Conservation (phyloP, 2,329 filamentous ascomycete species). For the Colletotrichum echinochloae region DNA sequence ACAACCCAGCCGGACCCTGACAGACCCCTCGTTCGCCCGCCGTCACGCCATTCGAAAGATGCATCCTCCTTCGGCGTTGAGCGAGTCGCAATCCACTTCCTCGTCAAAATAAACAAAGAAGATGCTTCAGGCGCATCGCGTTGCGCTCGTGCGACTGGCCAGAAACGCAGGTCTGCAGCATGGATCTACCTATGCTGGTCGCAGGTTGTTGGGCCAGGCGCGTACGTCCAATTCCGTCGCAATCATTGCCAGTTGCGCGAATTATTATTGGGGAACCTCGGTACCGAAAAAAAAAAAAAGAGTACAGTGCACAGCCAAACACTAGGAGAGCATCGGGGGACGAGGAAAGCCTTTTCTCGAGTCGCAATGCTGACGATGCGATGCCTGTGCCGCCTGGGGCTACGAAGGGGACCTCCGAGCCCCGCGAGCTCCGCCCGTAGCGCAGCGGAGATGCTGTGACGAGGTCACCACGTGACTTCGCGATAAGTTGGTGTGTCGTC, state of each 20-base stretch:
- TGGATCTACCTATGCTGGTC: slow-evolving; percentile 25
- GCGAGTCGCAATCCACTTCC: slow-evolving; percentile 24
- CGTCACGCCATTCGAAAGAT: slow-evolving; percentile 19
- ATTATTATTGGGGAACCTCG: neutral
- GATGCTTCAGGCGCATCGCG: slow-evolving; percentile 37
- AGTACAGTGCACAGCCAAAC: slow-evolving; percentile 4
- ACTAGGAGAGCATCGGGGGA: slow-evolving; percentile 6
- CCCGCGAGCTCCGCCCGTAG: neutral
- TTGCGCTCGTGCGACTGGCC: slow-evolving; percentile 39
- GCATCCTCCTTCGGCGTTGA: slow-evolving; percentile 1
- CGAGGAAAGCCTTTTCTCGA: slow-evolving; percentile 5
- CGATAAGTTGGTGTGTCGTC: slow-evolving; percentile 6
- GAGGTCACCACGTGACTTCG: slow-evolving; percentile 18
- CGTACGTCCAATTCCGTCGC: slow-evolving; percentile 33
- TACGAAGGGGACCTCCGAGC: neutral
- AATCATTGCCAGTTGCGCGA: slow-evolving; percentile 22
- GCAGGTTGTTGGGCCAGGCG: slow-evolving; percentile 31
- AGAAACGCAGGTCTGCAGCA: slow-evolving; percentile 26
- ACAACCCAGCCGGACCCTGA: slow-evolving; percentile 33
- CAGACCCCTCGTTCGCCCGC: slow-evolving; percentile 10
- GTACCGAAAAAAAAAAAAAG: slow-evolving; percentile 6
- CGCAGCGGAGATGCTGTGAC: neutral
- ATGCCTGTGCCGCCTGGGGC: neutral
- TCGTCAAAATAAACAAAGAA: slow-evolving; percentile 37
- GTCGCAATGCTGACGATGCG: slow-evolving; percentile 30